Evolutionary conservation across 495 filamentous ascomycete genomes (phyloP), one percentile per base, ranked within the genome.

Genomic region (Bacidia gigantensis): DNA sequence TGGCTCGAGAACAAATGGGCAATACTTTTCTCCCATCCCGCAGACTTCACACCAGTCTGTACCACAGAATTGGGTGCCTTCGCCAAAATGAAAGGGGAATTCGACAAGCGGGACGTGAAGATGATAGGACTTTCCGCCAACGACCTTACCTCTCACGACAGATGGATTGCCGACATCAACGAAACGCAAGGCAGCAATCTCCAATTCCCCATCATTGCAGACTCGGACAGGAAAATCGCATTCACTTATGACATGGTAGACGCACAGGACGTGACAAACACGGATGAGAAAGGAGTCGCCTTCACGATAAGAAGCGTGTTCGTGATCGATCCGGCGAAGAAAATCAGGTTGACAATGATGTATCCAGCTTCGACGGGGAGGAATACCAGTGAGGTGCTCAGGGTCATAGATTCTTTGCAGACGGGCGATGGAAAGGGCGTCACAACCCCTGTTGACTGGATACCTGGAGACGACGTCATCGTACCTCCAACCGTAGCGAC

Each of bases 61-160:
- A 84, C 80, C 2, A 84, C 81, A 12, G 81, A 84, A 60, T 70
- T 84, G 20, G 81, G 80, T 11, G 80, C 80, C 1, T 83, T 84
- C 53, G 75, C 81, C 11, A 81, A 78, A 56, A 58, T 83, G 49
- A 73, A 77, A 62, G 62, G 65, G 42, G 77, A 82, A 56, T 84
- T 84, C 57, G 70, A 77, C 12, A 73, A 74, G 60, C 69, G 80
- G 5, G 72, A 71, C 22, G 80, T 82, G 11, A 82, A 83, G 66
- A 74, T 83, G 68, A 82, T 84, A 58, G 81, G 80, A 0, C 66
- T 84, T 46, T 76, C 73, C 52, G 80, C 80, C 52, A 81, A 83
- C 64, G 69, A 71, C 45, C 66, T 82, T 48, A 62, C 64, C 23
- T 79, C 74, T 44, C 81, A 84, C 64, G 69, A 68, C 48, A 60